These are phyloP conservation scores for Sporobolomyces phaffii DNA, from an alignment of 768 basidiomycete species.

Conservation along the genomic window DNA sequence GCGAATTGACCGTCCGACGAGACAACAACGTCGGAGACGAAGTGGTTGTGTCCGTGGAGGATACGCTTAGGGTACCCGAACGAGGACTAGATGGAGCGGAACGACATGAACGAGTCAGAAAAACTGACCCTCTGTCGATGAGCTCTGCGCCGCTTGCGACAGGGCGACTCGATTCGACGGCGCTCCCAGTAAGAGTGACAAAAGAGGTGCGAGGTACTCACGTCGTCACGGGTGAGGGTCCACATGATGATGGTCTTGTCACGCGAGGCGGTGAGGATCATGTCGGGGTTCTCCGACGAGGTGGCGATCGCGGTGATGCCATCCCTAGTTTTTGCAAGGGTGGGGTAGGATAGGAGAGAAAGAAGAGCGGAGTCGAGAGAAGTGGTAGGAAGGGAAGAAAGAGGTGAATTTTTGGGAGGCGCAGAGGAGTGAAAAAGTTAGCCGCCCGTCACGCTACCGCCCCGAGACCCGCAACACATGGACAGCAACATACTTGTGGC, in stretches of 20 bases:
- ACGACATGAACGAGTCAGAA: background rate
- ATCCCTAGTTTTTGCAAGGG: constrained; percentile 55
- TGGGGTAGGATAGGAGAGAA: too few relatives aligned
- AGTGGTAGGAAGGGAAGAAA: background rate
- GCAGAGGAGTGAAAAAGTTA: background rate
- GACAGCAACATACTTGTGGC: constrained; percentile 32
- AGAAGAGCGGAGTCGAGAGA: background rate
- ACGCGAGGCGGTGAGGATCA: constrained; percentile 95
- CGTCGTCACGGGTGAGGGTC: constrained; percentile 81
- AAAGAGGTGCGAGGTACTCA: constrained; percentile 3
- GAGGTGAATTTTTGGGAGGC: background rate
- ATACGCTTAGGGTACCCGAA: constrained; percentile 97
- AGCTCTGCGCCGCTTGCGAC: too few relatives aligned
- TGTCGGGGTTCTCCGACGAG: constrained; percentile 93
- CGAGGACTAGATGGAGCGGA: constrained; percentile 54
- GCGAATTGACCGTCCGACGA: constrained; percentile 92
- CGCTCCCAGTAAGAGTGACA: too few relatives aligned
- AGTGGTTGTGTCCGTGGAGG: constrained; percentile 83
- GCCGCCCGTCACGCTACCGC: too few relatives aligned
- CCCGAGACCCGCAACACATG: too few relatives aligned
- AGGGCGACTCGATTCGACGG: too few relatives aligned
- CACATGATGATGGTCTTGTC: constrained; percentile 99
- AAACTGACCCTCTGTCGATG: too few relatives aligned
- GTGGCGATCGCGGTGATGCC: constrained; percentile 99
- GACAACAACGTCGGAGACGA: constrained; percentile 40